Evolutionary conservation across 2,329 filamentous ascomycete species (phyloP).

Genomic region (Ambrosiella beaveri): DNA sequence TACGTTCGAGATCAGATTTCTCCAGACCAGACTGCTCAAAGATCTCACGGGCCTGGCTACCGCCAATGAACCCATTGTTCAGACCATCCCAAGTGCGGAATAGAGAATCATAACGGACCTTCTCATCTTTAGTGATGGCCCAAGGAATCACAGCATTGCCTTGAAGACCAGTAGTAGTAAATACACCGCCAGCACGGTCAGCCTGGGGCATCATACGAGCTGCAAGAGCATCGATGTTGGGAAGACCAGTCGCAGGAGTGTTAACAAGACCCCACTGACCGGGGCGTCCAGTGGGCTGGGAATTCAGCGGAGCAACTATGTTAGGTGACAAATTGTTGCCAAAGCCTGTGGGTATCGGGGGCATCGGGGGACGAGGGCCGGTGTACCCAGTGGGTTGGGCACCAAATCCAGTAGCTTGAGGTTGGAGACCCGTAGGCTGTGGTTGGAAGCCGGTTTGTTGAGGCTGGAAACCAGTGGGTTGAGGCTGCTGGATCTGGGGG

Average conservation of each 20-base stretch:
- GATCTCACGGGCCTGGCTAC: conserved; percentile 88
- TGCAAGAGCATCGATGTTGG: conserved; percentile 84
- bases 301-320: conserved; percentile 53
- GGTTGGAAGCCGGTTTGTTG: conserved; percentile 43
- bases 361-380: conserved; percentile 73
- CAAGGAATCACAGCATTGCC: conserved; percentile 94
- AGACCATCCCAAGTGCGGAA: conserved; percentile 96
- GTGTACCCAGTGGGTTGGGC: conserved; percentile 63
- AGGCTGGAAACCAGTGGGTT: conserved; percentile 26
- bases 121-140: conserved; percentile 98
- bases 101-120: conserved; percentile 85
- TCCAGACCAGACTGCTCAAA: conserved; percentile 91
- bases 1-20: conserved; percentile 72
- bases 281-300: conserved; percentile 84
- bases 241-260: conserved; percentile 70
- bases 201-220: conserved; percentile 95
- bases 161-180: conserved; percentile 70
- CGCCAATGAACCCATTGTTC: conserved; percentile 78
- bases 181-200: conserved; percentile 67
- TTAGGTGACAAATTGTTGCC: conserved; percentile 41
- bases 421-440: conserved; percentile 30
- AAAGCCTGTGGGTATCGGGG: conserved; percentile 58
- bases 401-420: conserved; percentile 53
- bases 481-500: conserved; percentile 18
- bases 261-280: conserved; percentile 99